Percentiles rank a stretch among this genome's conserved stretches.
Evolutionary conservation across 345 rosid genomes (phyloP).

Genomic region (Salix suchowensis): DNA sequence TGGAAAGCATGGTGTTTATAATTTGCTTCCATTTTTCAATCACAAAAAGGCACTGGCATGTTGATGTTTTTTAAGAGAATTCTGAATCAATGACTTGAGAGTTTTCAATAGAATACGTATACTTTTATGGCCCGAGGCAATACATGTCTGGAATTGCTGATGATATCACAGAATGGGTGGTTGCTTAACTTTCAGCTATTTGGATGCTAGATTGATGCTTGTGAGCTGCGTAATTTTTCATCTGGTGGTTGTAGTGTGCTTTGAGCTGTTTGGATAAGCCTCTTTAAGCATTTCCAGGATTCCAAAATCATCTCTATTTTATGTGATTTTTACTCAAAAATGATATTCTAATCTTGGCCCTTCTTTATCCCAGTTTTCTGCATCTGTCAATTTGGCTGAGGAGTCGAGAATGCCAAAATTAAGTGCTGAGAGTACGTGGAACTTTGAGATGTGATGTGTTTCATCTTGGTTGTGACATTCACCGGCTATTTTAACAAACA

Average conservation of each 20-base stretch:
- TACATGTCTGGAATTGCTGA: not conserved
- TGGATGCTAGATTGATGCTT: not conserved
- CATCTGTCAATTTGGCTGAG: slow-evolving; percentile 64
- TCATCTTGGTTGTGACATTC: slow-evolving; percentile 1
- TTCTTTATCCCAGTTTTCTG: slow-evolving; percentile 41
- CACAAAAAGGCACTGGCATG: not conserved
- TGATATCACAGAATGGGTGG: not conserved
- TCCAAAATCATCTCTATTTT: not conserved
- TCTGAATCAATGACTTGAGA: not conserved
- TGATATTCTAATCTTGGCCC: not conserved
- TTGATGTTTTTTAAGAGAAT: not conserved
- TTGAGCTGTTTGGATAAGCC: not conserved
- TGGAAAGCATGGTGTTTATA: not conserved
- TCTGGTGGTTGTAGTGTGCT: not conserved
- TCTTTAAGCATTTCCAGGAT: not conserved
- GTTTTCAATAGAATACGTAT: not conserved
- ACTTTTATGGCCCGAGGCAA: not conserved
- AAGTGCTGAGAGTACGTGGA: slow-evolving; percentile 74
- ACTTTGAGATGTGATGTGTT: slow-evolving; percentile 50
- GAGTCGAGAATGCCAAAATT: slow-evolving; percentile 58
- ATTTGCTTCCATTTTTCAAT: not conserved
- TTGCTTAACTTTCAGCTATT: not conserved
- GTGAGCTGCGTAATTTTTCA: not conserved
- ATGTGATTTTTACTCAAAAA: not conserved
- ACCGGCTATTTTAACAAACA: slow-evolving; percentile 9